Conservation (phyloP, 1,284 basidiomycete species). For the Sporisorium exsertum region DNA sequence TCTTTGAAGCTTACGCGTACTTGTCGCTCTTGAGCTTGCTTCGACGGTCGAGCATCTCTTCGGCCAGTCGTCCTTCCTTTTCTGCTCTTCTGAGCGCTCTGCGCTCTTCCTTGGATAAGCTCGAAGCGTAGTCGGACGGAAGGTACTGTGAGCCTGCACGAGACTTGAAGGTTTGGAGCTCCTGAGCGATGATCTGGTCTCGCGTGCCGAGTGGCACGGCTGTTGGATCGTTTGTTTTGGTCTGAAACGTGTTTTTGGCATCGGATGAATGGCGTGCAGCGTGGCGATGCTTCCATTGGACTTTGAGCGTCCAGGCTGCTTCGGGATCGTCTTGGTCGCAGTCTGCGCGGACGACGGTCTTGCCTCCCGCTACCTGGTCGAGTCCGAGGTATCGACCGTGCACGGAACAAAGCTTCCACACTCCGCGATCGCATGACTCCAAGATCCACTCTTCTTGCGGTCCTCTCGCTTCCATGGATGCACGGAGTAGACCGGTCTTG, state of each 20-base stretch:
- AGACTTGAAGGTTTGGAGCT: constrained; percentile 26
- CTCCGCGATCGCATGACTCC: neutral
- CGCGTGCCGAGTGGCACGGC: constrained; percentile 12
- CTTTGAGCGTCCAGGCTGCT: constrained; percentile 42
- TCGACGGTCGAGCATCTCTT: constrained; percentile 63
- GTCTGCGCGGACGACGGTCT: constrained; percentile 53
- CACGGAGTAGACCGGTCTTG: constrained; percentile 43
- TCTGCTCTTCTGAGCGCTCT: constrained; percentile 56
- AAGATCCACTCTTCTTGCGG: constrained; percentile 64
- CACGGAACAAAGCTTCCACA: constrained; percentile 38
- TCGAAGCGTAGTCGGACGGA: constrained; percentile 23
- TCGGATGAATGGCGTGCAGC: constrained; percentile 33
- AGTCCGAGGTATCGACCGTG: constrained; percentile 51
- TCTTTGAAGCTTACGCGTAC: constrained; percentile 26
- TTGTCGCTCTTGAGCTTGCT: constrained; percentile 57
- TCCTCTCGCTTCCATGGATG: constrained; percentile 57
- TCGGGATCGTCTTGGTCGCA: constrained; percentile 17
- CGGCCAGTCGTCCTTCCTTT: constrained; percentile 62
- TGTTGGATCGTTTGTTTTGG: constrained; percentile 36
- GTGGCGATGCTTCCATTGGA: constrained; percentile 64
- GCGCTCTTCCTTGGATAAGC: constrained; percentile 35
- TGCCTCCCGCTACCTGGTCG: constrained; percentile 45
- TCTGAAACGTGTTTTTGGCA: neutral
- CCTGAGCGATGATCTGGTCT: constrained; percentile 33
- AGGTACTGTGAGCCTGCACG: constrained; percentile 41